These are phyloP conservation scores for Metschnikowia proteae DNA, from an alignment of 805 yeast species.

Conservation along the genomic window DNA sequence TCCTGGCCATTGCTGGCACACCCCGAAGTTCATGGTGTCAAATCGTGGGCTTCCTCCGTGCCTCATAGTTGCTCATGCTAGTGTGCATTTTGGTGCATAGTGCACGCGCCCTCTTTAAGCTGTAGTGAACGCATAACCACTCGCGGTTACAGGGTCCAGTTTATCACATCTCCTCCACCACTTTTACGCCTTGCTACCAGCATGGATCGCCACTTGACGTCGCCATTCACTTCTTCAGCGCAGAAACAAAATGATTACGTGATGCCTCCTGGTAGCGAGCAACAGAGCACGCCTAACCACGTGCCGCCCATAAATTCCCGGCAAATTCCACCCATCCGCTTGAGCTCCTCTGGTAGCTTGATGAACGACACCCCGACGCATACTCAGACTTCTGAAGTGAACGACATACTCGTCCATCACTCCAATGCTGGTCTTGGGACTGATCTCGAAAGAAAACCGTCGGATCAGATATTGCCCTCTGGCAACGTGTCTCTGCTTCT, in stretches of 20 bases:
- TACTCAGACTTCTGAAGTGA: neutral
- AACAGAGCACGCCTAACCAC: neutral
- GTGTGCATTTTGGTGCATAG: neutral
- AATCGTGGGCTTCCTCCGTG: too few species aligned
- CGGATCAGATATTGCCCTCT: neutral
- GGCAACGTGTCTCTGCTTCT: neutral
- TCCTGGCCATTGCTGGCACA: too few species aligned
- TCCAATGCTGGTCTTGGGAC: neutral
- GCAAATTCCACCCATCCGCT: slow-evolving; percentile 2
- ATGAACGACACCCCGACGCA: neutral
- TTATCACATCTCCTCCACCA: neutral
- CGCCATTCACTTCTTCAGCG: neutral
- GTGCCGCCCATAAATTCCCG: slow-evolving; percentile 1
- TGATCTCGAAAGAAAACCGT: neutral
- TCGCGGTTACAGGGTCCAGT: slow-evolving; percentile 1
- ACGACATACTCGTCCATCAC: neutral
- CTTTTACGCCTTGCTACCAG: neutral
- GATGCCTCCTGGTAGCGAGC: neutral
- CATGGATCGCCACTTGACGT: neutral
- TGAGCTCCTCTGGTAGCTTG: neutral
- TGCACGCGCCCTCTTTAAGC: neutral
- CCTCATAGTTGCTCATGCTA: neutral
- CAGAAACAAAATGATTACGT: neutral
- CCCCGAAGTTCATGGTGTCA: too few species aligned
- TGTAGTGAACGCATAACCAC: slow-evolving; percentile 2